A percentile compares a stretch with the other conserved stretches of the same genome.
Conservation (phyloP, 192 early-diverging fungal genomes). For the Lobosporangium transversale region DNA sequence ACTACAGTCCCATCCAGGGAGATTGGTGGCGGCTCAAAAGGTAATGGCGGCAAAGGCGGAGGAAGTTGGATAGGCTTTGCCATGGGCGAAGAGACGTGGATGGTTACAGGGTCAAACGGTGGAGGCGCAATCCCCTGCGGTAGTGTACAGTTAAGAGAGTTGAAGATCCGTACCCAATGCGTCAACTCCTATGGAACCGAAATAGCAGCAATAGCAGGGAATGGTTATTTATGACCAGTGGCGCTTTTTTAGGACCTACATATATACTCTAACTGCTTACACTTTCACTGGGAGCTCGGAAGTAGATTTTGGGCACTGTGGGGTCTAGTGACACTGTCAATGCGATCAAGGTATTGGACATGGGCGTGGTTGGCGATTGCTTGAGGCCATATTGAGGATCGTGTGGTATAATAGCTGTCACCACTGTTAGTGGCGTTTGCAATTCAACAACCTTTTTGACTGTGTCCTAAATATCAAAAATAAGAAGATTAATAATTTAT, state of each 20-base stretch:
- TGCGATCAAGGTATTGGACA: constrained; percentile 25
- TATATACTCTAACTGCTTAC: constrained; percentile 12
- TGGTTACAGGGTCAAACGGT: not conserved
- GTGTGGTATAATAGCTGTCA: constrained; percentile 8
- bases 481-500: too few species aligned
- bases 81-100: not conserved
- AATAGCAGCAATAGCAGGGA: not conserved
- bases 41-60: constrained; percentile 32
- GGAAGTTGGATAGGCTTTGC: not conserved
- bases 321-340: constrained; percentile 19
- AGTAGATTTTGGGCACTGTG: constrained; percentile 11
- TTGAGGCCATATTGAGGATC: constrained; percentile 21
- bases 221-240: not conserved
- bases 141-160: constrained; percentile 20
- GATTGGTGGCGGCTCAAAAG: constrained; percentile 15
- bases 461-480: constrained; percentile 19
- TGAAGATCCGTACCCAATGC: constrained; percentile 41
- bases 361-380: not conserved
- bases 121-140: not conserved
- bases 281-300: constrained; percentile 41
- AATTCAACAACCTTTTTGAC: constrained; percentile 23
- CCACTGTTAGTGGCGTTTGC: constrained; percentile 1
- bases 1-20: not conserved
- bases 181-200: constrained; percentile 21
- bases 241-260: not conserved